Evolutionary conservation across 495 filamentous ascomycete species (phyloP).

Genomic region (Penicillium simplicissimum): DNA sequence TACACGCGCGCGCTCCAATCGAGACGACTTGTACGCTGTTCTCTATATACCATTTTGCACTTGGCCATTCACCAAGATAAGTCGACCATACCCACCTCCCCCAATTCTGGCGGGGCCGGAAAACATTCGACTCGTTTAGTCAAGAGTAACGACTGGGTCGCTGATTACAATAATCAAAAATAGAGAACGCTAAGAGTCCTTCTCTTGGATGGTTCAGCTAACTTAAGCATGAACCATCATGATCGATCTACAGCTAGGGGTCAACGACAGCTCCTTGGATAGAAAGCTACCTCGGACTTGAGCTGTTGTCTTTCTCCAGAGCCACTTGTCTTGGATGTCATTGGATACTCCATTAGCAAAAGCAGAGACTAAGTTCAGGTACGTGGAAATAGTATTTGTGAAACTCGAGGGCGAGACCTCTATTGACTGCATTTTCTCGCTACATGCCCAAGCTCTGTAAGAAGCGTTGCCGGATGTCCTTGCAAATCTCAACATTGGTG

Average conservation of each 20-base stretch:
- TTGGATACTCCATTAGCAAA: too few species aligned
- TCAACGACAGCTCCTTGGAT: too few species aligned
- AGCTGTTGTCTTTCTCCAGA: too few species aligned
- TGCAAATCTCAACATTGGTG: background rate
- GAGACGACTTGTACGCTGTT: background rate
- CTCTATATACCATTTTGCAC: background rate
- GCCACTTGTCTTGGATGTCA: too few species aligned
- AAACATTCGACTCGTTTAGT: background rate
- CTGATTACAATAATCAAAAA: too few species aligned
- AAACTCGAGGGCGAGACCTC: background rate
- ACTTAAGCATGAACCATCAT: too few species aligned
- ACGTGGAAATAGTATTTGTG: background rate
- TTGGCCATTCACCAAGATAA: background rate
- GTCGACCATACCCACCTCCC: background rate
- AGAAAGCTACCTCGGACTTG: too few species aligned
- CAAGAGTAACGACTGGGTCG: too few species aligned
- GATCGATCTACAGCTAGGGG: too few species aligned
- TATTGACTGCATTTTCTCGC: background rate
- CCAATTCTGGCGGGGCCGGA: background rate
- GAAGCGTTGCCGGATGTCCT: background rate
- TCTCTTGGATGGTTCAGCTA: too few species aligned
- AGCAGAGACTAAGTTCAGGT: too few species aligned
- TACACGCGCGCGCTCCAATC: background rate
- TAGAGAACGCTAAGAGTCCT: too few species aligned
- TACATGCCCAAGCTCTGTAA: background rate